These are phyloP conservation scores for Mrakia hoshinonis DNA, from an alignment of 768 basidiomycete genomes.

Conservation along the genomic window DNA sequence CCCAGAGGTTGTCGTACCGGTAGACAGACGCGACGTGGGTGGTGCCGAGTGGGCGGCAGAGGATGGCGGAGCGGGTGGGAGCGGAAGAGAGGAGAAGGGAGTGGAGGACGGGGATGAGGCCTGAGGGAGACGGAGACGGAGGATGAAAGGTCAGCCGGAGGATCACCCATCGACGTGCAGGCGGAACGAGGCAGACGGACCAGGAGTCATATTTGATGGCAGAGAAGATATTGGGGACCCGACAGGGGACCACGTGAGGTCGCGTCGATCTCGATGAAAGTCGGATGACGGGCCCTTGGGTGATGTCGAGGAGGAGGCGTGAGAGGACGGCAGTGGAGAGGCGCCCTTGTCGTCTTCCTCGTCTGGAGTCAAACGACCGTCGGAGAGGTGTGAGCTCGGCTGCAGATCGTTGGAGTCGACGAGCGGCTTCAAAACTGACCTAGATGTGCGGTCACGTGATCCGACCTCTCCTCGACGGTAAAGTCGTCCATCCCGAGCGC, in stretches of 20 bases:
- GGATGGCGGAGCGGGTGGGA: slow-evolving; percentile 17
- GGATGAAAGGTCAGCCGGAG: background rate
- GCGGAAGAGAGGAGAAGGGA: background rate
- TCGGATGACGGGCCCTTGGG: background rate
- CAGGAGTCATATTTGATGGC: slow-evolving; percentile 21
- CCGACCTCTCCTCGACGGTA: background rate
- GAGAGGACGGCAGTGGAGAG: background rate
- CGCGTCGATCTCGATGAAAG: background rate
- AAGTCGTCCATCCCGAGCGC: background rate
- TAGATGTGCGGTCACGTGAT: slow-evolving; percentile 12
- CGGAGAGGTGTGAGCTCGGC: background rate
- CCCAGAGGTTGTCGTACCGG: slow-evolving; percentile 14
- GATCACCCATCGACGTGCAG: background rate
- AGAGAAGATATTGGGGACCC: background rate
- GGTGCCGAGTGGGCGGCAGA: slow-evolving; percentile 8
- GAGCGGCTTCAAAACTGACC: background rate
- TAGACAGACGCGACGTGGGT: slow-evolving; percentile 7
- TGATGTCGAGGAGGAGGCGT: background rate
- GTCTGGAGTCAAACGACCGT: background rate
- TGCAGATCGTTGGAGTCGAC: background rate
- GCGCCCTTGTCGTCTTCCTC: slow-evolving; percentile 1
- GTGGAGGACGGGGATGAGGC: slow-evolving; percentile 17
- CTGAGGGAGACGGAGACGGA: background rate
- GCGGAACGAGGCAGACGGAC: background rate
- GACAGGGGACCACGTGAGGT: slow-evolving; percentile 12